These are phyloP conservation scores for Fusarium chuoi DNA, from an alignment of 2,329 filamentous ascomycete species.

Conservation along the genomic window DNA sequence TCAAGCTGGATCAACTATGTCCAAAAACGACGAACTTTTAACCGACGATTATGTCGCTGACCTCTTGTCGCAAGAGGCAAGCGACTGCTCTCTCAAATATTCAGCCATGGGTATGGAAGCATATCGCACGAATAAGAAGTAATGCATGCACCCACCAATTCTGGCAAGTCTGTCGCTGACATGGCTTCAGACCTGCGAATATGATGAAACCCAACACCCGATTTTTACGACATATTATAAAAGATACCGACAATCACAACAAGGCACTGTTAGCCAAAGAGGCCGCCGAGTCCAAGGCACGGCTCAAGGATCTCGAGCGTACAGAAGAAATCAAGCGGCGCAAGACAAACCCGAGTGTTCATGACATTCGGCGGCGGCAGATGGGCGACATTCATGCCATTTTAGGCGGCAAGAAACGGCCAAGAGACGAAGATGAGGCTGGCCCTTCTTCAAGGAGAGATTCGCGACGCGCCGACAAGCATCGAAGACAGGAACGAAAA, in stretches of 20 bases:
- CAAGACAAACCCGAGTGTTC: conserved; percentile 57
- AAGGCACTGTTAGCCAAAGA: conserved; percentile 86
- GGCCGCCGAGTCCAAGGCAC: conserved; percentile 78
- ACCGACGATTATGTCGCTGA: conserved; percentile 84
- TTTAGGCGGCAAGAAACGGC: conserved; percentile 57
- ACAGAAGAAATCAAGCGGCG: conserved; percentile 57
- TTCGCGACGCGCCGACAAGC: conserved; percentile 18
- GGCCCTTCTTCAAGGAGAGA: conserved; percentile 28
- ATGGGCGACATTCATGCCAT: conserved; percentile 71
- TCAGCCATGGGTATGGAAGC: conserved; percentile 79
- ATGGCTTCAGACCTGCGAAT: conserved; percentile 64
- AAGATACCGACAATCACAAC: conserved; percentile 90
- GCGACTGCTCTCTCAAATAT: conserved; percentile 77
- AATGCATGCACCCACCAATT: conserved; percentile 34
- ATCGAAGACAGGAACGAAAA: conserved; percentile 8
- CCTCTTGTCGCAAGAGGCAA: conserved; percentile 83
- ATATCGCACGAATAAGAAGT: conserved; percentile 62
- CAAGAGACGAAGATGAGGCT: conserved; percentile 39
- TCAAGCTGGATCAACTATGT: conserved; percentile 44
- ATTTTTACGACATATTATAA: conserved; percentile 88
- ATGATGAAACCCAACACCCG: conserved; percentile 90
- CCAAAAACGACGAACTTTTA: conserved; percentile 62
- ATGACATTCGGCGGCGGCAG: conserved; percentile 66
- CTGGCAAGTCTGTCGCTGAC: conserved; percentile 32
- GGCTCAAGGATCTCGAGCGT: conserved; percentile 70